Conservation (phyloP, 371 early-diverging fungal genomes). For the Apophysomyces elegans region DNA sequence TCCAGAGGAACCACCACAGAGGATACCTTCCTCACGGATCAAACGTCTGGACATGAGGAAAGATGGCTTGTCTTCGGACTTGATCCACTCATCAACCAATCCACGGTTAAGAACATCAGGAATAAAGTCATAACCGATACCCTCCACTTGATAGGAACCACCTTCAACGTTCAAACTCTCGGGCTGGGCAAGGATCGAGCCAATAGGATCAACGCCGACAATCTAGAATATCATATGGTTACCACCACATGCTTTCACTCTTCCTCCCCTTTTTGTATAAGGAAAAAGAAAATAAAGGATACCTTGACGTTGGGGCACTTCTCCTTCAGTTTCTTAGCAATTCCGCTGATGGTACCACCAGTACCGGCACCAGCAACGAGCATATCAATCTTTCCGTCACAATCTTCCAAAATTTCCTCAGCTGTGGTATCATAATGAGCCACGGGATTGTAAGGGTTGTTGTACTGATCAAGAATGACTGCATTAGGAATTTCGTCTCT, state of each 20-base stretch:
- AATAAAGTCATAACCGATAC: conserved; percentile 98
- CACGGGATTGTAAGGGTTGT: conserved; percentile 93
- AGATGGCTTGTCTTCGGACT: conserved; percentile 91
- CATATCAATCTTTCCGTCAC: conserved; percentile 94
- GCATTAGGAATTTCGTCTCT: conserved; percentile 93
- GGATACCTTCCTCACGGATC: conserved; percentile 95
- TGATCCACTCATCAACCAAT: conserved; percentile 93
- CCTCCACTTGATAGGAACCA: conserved; percentile 86
- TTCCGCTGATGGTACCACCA: conserved; percentile 97
- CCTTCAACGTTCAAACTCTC: conserved; percentile 73
- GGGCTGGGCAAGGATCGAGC: conserved; percentile 92
- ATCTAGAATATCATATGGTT: conserved; percentile 44
- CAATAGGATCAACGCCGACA: conserved; percentile 94
- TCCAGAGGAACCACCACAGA: conserved; percentile 95
- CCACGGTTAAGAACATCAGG: conserved; percentile 87
- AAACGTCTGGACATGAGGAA: conserved; percentile 94
- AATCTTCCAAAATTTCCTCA: conserved; percentile 84
- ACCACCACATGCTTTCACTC: not conserved
- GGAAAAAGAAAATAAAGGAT: conserved; percentile 7
- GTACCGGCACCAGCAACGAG: conserved; percentile 96
- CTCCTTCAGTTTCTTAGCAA: conserved; percentile 93
- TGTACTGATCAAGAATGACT: conserved; percentile 95
- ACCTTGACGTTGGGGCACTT: conserved; percentile 83
- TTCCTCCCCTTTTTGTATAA: not conserved
- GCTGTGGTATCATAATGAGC: conserved; percentile 96